Conservation (phyloP, 352 stramenopile species). For the Globisporangium echinulatum region DNA sequence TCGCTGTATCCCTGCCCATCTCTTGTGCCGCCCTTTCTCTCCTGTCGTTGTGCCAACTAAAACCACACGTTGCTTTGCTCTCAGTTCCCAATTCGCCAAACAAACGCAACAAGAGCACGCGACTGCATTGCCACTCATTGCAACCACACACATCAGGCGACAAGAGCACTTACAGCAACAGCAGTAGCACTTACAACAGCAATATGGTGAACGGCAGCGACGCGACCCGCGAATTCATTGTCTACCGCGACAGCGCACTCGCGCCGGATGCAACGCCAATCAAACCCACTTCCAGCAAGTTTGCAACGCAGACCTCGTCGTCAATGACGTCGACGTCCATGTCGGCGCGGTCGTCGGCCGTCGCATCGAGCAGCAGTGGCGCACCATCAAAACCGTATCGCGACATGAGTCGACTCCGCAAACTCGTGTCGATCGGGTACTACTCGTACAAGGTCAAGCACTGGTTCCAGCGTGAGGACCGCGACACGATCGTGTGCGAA, state of each 20-base stretch:
- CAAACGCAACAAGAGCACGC: too few relatives aligned
- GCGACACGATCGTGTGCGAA: slow-evolving; percentile 52
- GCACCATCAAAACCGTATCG: slow-evolving; percentile 11
- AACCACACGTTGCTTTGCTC: too few relatives aligned
- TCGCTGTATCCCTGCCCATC: too few relatives aligned
- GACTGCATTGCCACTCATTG: too few relatives aligned
- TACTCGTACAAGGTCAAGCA: slow-evolving; percentile 42
- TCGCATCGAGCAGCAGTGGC: not conserved
- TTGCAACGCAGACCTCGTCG: not conserved
- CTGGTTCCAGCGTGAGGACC: slow-evolving; percentile 46
- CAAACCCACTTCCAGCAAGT: too few relatives aligned
- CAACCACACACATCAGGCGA: not conserved
- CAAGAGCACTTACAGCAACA: too few relatives aligned
- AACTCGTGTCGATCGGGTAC: slow-evolving; percentile 58
- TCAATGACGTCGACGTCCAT: not conserved
- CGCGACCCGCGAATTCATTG: not conserved
- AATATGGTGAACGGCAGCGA: not conserved
- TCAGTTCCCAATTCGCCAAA: too few relatives aligned
- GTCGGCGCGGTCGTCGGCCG: slow-evolving; percentile 1
- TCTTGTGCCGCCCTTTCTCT: too few relatives aligned
- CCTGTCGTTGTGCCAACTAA: too few relatives aligned
- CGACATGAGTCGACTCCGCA: slow-evolving; percentile 37
- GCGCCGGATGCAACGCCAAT: too few relatives aligned
- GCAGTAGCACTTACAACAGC: not conserved
- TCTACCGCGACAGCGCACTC: not conserved